Conservation (phyloP, 192 early-diverging fungal species). For the Phycomyces nitens region DNA sequence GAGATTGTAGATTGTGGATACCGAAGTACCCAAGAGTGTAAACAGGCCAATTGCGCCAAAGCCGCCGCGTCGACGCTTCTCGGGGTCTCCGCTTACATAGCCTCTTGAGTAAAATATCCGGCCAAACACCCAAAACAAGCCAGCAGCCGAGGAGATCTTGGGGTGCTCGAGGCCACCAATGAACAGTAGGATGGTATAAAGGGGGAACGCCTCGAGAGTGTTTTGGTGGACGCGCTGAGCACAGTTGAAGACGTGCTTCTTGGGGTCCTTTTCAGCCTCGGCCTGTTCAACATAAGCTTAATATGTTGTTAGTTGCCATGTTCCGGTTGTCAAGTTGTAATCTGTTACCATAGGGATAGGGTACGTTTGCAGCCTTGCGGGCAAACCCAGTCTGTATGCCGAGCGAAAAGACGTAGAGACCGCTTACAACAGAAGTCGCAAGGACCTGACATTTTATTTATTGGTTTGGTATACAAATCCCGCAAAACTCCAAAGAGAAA, state of each 20-base stretch:
- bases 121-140: slow-evolving; percentile 46
- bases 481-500: too few species aligned
- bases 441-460: slow-evolving; percentile 3
- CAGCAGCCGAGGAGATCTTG: slow-evolving; percentile 44
- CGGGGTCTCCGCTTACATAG: slow-evolving; percentile 57
- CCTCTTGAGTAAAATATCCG: slow-evolving; percentile 52
- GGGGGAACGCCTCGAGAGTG: slow-evolving; percentile 60
- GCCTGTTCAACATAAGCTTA: slow-evolving; percentile 53
- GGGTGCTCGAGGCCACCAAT: slow-evolving; percentile 56
- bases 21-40: slow-evolving; percentile 33
- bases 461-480: too few species aligned
- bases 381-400: slow-evolving; percentile 43
- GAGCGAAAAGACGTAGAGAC: not conserved
- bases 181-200: slow-evolving; percentile 50
- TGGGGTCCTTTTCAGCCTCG: slow-evolving; percentile 60
- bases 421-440: slow-evolving; percentile 4
- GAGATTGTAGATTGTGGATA: slow-evolving; percentile 36
- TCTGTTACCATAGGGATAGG: slow-evolving; percentile 67
- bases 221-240: slow-evolving; percentile 62
- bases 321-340: not conserved
- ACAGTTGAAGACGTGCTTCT: slow-evolving; percentile 74
- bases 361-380: slow-evolving; percentile 58
- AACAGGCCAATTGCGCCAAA: slow-evolving; percentile 53
- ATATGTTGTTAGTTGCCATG: not conserved
- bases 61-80: slow-evolving; percentile 47